Conservation (phyloP, 441 rosid species). For the Syzygium malaccense region DNA sequence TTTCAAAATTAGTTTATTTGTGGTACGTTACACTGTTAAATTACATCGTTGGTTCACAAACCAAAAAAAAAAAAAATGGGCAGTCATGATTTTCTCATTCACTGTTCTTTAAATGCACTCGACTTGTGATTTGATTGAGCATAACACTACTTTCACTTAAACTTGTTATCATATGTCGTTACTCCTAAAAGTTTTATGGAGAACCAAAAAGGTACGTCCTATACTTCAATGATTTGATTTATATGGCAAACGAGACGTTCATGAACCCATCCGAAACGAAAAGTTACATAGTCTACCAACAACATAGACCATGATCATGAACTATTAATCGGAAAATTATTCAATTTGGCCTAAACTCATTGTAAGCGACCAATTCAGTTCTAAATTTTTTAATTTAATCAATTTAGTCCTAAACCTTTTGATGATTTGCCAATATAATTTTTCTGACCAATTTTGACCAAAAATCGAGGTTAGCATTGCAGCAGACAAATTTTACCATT, state of each 20-base stretch:
- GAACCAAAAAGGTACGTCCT: background rate
- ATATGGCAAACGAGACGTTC: background rate
- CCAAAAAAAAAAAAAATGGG: background rate
- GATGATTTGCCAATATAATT: background rate
- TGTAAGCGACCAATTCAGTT: rapidly evolving
- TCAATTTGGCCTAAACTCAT: background rate
- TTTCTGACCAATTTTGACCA: background rate
- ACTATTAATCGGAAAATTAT: background rate
- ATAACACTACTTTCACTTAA: background rate
- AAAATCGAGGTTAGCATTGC: rapidly evolving
- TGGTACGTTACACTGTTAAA: background rate
- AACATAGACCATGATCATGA: background rate
- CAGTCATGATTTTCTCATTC: background rate
- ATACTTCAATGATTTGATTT: background rate
- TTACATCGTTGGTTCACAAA: background rate
- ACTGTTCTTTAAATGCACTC: background rate
- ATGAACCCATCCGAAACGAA: background rate
- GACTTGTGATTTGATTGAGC: background rate
- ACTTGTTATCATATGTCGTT: background rate
- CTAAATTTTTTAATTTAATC: background rate
- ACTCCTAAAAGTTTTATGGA: background rate
- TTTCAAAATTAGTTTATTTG: background rate
- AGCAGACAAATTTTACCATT: background rate
- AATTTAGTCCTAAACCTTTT: background rate
- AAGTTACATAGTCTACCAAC: background rate